Base-by-base conservation (phyloP, 2,329 filamentous ascomycete species). In the Cercospora berteroae region DNA sequence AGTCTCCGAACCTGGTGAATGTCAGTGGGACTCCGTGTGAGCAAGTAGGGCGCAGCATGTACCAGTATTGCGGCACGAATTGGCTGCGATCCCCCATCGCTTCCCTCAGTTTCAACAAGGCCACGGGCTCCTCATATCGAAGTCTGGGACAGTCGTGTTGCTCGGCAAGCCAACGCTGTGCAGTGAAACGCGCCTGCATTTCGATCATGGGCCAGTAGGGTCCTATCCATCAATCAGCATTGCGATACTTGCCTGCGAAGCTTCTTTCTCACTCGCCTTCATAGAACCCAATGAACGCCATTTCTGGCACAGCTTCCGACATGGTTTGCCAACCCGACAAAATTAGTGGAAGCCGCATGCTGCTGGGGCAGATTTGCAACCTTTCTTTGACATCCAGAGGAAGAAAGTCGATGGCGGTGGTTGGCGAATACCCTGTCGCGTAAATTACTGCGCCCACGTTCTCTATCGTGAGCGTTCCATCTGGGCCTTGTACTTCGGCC, bases 151-250 rank as follows among this genome's bases (percentile, higher is more conserved):
- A n/a, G 5, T 58, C 63, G 5, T 36, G 25, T 1, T 52, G 6
- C 29, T 39, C 58, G 64, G 86, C 84, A 23, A 73, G 63, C 90
- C 91, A 94, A 10, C 87, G 76, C 12, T 84, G 78, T 0, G 88
- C 83, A 5, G 94, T 80, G 69, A 91, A 85, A 0, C 90, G 86
- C 2, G 92, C 89, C 79, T 96, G 92, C 89, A 93, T 91, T 77
- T 95, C 92, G 85, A 94, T 93, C 0, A 93, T 88, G 0, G 90
- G 90, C 92, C 92, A 96, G 77, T 92, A 95, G 0, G 92, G 91
- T 0, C 90, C 90, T 23, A 23, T 6, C 9, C 7, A 23, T 23
- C 10, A 25, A 12, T 50, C 10, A 50, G 13, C 44, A 5, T 13
- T 50, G 44, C 44, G 25, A 20, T 23, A 23, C 12, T 5, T 20